Conservation (phyloP, 1,139 yeast genomes). For the Geotrichum citri-aurantii region DNA sequence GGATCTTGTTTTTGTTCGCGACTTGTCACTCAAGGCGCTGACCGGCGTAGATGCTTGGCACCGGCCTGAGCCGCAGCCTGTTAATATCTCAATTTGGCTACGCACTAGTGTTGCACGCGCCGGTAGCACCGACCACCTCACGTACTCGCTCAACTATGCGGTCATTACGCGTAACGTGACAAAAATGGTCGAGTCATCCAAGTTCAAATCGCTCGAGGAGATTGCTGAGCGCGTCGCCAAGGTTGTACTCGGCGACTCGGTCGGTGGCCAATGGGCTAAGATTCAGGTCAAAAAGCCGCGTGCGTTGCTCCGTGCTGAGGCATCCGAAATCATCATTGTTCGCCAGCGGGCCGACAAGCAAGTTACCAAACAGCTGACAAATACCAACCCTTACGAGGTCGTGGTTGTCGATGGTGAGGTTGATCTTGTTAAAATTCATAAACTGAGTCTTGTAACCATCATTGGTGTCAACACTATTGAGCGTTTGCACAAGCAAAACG, state of each 20-base stretch:
- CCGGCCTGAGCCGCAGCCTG: slow-evolving; percentile 64
- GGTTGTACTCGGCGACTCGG: slow-evolving; percentile 45
- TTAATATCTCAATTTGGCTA: slow-evolving; percentile 53
- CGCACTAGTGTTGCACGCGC: slow-evolving; percentile 67
- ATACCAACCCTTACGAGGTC: slow-evolving; percentile 42
- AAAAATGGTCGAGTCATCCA: slow-evolving; percentile 45
- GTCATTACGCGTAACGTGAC: slow-evolving; percentile 62
- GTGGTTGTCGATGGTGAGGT: slow-evolving; percentile 29
- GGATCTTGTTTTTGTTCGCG: slow-evolving; percentile 55
- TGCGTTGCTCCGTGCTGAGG: slow-evolving; percentile 53
- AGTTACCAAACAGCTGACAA: neutral
- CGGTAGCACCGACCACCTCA: slow-evolving; percentile 68
- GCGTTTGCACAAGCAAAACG: slow-evolving; percentile 69
- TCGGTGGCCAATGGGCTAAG: slow-evolving; percentile 49
- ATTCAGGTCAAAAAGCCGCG: slow-evolving; percentile 46
- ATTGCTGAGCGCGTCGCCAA: slow-evolving; percentile 53
- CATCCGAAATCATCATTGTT: slow-evolving; percentile 41
- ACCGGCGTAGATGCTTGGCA: slow-evolving; percentile 78
- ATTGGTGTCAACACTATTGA: slow-evolving; percentile 93
- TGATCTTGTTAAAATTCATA: slow-evolving; percentile 47
- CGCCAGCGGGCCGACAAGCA: slow-evolving; percentile 29
- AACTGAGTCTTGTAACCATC: slow-evolving; percentile 59
- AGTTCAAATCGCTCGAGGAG: slow-evolving; percentile 47
- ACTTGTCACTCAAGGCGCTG: slow-evolving; percentile 55
- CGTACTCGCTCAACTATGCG: slow-evolving; percentile 81